Conservation (phyloP, 495 filamentous ascomycete genomes). For the Aspergillus olivimuriae region DNA sequence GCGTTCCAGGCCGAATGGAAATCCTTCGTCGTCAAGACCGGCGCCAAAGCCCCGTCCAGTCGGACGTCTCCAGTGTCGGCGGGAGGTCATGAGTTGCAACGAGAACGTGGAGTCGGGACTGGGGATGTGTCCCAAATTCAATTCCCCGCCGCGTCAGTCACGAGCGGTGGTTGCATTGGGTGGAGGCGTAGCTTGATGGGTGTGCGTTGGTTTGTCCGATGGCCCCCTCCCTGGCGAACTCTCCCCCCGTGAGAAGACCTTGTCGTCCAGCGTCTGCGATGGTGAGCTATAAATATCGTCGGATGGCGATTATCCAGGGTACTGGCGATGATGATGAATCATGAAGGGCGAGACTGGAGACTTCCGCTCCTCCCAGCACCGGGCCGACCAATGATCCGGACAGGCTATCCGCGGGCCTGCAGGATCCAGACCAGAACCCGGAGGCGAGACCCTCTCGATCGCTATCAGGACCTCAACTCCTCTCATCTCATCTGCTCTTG, state of each 20-base stretch:
- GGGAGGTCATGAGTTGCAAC: slow-evolving; percentile 9
- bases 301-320: too few relatives aligned
- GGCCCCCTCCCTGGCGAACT: too few relatives aligned
- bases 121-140: slow-evolving; percentile 8
- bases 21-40: too few relatives aligned
- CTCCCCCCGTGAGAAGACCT: too few relatives aligned
- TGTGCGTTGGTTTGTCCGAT: too few relatives aligned
- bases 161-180: neutral
- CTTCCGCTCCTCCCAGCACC: neutral
- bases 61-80: neutral
- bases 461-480: neutral
- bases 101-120: slow-evolving; percentile 12
- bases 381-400: slow-evolving; percentile 19
- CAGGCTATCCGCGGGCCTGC: slow-evolving; percentile 11
- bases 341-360: neutral
- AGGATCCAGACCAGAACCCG: slow-evolving; percentile 21
- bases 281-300: too few relatives aligned
- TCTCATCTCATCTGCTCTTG: neutral
- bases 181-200: neutral
- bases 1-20: neutral
- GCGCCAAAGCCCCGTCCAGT: too few relatives aligned
- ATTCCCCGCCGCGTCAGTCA: slow-evolving; percentile 5
- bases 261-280: too few relatives aligned
- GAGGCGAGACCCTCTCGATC: slow-evolving; percentile 5
- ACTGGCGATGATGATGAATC: neutral